Conservation (phyloP, 2,329 filamentous ascomycete genomes). For the Calonectria pseudoturangicola region DNA sequence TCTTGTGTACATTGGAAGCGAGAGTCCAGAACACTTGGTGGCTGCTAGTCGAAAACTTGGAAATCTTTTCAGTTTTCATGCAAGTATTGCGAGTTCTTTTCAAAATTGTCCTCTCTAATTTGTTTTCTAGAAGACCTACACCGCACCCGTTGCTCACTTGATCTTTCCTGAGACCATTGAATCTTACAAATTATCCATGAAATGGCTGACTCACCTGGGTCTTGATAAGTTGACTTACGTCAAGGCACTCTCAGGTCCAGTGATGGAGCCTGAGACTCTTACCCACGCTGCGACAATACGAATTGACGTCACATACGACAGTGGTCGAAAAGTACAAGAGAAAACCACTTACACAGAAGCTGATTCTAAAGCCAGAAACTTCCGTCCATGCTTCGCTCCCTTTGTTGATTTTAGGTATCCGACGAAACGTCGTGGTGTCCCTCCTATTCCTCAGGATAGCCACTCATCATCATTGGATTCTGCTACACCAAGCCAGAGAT, state of each 20-base stretch:
- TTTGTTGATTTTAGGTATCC: constrained; percentile 47
- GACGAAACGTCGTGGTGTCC: constrained; percentile 39
- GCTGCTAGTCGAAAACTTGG: constrained; percentile 48
- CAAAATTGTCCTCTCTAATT: constrained; percentile 37
- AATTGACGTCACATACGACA: constrained; percentile 36
- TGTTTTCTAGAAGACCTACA: constrained; percentile 41
- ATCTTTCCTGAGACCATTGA: constrained; percentile 46
- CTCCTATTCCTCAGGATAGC: constrained; percentile 16
- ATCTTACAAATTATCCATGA: constrained; percentile 46
- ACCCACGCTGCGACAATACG: constrained; percentile 47
- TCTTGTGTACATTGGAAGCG: constrained; percentile 56
- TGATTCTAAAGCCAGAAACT: background rate
- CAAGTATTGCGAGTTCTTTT: constrained; percentile 24
- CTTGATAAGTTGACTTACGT: constrained; percentile 54
- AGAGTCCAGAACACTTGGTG: constrained; percentile 34
- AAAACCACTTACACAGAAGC: constrained; percentile 34
- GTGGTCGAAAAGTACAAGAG: constrained; percentile 34
- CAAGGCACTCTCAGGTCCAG: constrained; percentile 12
- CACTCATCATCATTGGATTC: background rate
- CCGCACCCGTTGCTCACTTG: constrained; percentile 46
- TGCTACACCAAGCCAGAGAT: background rate
- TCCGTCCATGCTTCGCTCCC: constrained; percentile 32
- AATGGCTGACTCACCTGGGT: constrained; percentile 54
- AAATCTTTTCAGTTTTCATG: constrained; percentile 44
- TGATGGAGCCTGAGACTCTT: constrained; percentile 46